Percentiles rank a stretch among this genome's conserved stretches.
These are phyloP conservation scores for Lecanicillium sp. DNA, from an alignment of 2,329 filamentous ascomycete genomes.

Conservation along the genomic window DNA sequence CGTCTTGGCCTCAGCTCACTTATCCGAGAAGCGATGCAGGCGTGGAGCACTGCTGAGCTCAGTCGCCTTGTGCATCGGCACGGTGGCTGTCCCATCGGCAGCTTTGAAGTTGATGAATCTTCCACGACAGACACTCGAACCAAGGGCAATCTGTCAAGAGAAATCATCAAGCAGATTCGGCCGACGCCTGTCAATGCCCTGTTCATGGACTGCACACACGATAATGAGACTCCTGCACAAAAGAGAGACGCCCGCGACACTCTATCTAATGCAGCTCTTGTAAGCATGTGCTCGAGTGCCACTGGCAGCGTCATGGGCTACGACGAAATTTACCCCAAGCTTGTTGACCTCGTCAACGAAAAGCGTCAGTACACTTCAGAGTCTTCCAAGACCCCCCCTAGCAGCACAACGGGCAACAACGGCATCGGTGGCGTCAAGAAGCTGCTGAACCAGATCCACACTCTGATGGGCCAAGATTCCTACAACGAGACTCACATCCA, in stretches of 20 bases:
- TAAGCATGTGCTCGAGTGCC: constrained; percentile 92
- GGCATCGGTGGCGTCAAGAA: constrained; percentile 91
- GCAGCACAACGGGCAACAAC: constrained; percentile 61
- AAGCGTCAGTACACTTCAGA: constrained; percentile 74
- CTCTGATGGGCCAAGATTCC: constrained; percentile 87
- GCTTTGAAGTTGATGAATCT: constrained; percentile 90
- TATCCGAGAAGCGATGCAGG: constrained; percentile 97
- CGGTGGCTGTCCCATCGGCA: constrained; percentile 89
- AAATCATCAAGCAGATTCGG: constrained; percentile 74
- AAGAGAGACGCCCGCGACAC: constrained; percentile 93
- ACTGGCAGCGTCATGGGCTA: constrained; percentile 97
- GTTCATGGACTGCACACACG: constrained; percentile 99
- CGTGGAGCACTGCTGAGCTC: constrained; percentile 90
- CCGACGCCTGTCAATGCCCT: constrained; percentile 86
- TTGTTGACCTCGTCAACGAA: constrained; percentile 91
- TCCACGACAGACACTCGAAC: constrained; percentile 47
- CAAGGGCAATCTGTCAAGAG: constrained; percentile 38
- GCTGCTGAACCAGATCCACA: constrained; percentile 89
- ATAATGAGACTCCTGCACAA: constrained; percentile 93
- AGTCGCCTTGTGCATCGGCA: constrained; percentile 90
- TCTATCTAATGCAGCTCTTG: constrained; percentile 85
- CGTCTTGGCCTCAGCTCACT: constrained; percentile 83
- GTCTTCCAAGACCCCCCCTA: constrained; percentile 54
- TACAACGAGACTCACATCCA: constrained; percentile 96
- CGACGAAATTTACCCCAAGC: constrained; percentile 88